phyloP scores from a whole-genome alignment of 2,329 filamentous ascomycete genomes.

The Lasiodiplodia sp. region DNA sequence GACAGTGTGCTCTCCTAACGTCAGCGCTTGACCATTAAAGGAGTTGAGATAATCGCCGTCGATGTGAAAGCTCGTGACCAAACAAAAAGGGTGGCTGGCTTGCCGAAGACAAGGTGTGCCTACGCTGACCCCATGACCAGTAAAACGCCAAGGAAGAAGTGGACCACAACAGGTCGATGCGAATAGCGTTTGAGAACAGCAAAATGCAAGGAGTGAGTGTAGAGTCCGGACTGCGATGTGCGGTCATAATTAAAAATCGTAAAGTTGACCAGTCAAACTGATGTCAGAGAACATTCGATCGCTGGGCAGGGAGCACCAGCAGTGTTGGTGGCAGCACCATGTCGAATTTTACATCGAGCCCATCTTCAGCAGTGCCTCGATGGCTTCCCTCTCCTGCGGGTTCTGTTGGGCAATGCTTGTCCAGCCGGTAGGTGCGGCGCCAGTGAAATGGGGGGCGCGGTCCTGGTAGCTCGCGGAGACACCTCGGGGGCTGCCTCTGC shows the following conservation, averaged over 20 bases:
- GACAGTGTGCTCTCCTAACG: constrained; percentile 10
- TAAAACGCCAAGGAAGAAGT: constrained; percentile 19
- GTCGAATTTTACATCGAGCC: constrained; percentile 65
- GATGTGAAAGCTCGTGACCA: constrained; percentile 12
- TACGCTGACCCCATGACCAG: constrained; percentile 18
- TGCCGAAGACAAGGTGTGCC: background rate
- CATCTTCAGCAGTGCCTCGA: constrained; percentile 81
- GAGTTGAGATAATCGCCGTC: constrained; percentile 10
- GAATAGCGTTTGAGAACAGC: background rate
- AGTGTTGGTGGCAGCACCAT: background rate
- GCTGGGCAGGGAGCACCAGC: background rate
- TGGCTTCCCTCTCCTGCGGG: constrained; percentile 80
- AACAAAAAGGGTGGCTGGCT: constrained; percentile 14
- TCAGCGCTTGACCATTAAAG: constrained; percentile 22
- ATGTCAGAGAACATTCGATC: background rate
- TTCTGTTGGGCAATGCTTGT: constrained; percentile 47
- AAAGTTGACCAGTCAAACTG: background rate
- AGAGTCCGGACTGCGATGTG: constrained; percentile 1
- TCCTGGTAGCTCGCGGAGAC: constrained; percentile 23
- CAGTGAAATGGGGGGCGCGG: background rate
- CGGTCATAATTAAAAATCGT: background rate
- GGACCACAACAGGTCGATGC: background rate
- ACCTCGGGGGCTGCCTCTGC: background rate
- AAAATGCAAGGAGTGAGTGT: background rate
- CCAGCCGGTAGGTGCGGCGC: constrained; percentile 6